phyloP scores from a whole-genome alignment of 805 yeast species.

The Yarrowia alimentaria region DNA sequence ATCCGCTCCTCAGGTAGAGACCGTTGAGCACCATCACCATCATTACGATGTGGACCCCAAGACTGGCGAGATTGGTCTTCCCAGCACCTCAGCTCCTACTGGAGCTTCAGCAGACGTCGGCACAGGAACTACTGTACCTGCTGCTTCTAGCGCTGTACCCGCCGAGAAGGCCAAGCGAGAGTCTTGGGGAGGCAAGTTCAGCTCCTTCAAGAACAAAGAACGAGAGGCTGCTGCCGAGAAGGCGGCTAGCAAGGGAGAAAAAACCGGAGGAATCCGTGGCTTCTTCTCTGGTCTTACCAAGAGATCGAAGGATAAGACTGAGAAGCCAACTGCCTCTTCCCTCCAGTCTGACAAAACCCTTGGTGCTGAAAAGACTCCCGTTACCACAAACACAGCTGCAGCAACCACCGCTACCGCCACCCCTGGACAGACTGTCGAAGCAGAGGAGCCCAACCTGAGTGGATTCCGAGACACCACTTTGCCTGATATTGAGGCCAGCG shows the following conservation, averaged over 20 bases:
- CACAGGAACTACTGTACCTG: too few relatives aligned
- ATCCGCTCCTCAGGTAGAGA: too few relatives aligned
- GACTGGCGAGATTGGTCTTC: too few relatives aligned
- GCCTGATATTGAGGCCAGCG: constrained; percentile 6
- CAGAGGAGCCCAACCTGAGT: constrained; percentile 11
- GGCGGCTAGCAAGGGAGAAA: constrained; percentile 11
- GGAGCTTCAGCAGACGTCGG: too few relatives aligned
- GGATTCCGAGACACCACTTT: constrained; percentile 3
- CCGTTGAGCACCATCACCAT: too few relatives aligned
- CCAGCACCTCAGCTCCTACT: too few relatives aligned
- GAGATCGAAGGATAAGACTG: not conserved
- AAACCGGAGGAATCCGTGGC: constrained; percentile 8
- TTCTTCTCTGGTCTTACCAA: constrained; percentile 18
- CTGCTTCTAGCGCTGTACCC: not conserved
- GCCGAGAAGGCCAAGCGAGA: too few relatives aligned
- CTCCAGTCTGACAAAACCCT: not conserved
- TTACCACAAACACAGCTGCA: not conserved
- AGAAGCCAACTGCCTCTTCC: not conserved
- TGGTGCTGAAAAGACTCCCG: not conserved
- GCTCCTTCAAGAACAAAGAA: constrained; percentile 15
- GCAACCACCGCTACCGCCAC: not conserved
- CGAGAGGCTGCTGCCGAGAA: not conserved
- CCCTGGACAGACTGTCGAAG: too few relatives aligned
- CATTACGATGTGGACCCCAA: too few relatives aligned
- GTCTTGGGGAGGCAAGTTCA: constrained; percentile 19